Evolutionary conservation across 345 rosid species (phyloP).

Genomic region (Linum tenue): DNA sequence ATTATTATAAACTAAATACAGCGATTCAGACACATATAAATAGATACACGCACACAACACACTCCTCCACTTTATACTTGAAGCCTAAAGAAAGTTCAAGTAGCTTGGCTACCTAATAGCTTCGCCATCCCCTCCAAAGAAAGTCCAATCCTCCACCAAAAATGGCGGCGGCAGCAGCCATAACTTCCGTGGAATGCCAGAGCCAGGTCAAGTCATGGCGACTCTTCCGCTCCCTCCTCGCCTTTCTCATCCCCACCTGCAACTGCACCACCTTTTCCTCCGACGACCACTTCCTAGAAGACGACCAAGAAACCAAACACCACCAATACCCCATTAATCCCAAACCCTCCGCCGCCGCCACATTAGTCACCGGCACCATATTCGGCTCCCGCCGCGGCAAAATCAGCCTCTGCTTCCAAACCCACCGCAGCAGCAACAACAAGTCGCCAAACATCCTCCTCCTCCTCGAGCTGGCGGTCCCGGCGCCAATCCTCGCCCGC

Average conservation of each 20-base stretch:
- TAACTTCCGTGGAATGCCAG: conserved; percentile 60
- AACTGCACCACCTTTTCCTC: conserved; percentile 21
- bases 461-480: conserved; percentile 48
- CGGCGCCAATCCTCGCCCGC: conserved; percentile 43
- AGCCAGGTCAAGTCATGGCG: conserved; percentile 78
- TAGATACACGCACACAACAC: background rate
- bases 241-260: conserved; percentile 59
- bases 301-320: conserved; percentile 18
- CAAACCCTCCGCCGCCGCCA: conserved; percentile 17
- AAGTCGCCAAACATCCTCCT: conserved; percentile 33
- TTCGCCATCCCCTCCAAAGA: too few species aligned
- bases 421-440: conserved; percentile 11
- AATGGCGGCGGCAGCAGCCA: conserved; percentile 27
- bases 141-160: conserved; percentile 18
- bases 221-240: conserved; percentile 43
- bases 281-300: background rate
- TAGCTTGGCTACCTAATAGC: background rate
- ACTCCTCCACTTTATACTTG: conserved; percentile 4
- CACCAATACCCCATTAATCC: conserved; percentile 12
- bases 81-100: too few species aligned
- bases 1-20: too few species aligned
- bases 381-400: conserved; percentile 54
- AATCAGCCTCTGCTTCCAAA: conserved; percentile 52
- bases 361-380: conserved; percentile 46
- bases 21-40: too few species aligned